Conservation (phyloP, 257 asterid genomes). For the Orobanche coerulescens region DNA sequence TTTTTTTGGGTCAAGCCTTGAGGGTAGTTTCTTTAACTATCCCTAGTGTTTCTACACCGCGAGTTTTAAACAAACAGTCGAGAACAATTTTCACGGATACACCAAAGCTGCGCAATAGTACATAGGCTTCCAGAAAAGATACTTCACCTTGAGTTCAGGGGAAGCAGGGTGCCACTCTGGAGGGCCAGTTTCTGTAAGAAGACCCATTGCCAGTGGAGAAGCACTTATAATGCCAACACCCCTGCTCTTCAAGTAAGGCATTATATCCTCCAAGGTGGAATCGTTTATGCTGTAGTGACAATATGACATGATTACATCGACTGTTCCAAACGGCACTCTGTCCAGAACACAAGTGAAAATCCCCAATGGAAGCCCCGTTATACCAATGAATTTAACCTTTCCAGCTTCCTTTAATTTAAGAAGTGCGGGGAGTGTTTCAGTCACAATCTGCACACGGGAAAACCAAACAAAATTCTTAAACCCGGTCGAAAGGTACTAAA, state of each 20-base stretch:
- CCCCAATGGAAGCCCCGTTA: conserved; percentile 86
- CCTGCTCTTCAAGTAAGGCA: conserved; percentile 90
- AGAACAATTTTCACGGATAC: background rate
- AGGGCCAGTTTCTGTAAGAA: conserved; percentile 83
- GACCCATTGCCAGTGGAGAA: conserved; percentile 96
- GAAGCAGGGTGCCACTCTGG: conserved; percentile 99
- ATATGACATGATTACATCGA: conserved; percentile 86
- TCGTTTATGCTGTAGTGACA: conserved; percentile 86
- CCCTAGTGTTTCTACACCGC: no score
- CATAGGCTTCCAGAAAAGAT: background rate
- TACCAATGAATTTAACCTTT: conserved; percentile 79
- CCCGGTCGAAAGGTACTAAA: no score
- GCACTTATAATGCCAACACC: conserved; percentile 95
- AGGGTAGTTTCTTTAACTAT: no score
- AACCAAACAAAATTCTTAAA: conserved; percentile 15
- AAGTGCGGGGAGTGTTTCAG: conserved; percentile 91
- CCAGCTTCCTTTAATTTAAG: conserved; percentile 69
- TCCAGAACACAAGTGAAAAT: conserved; percentile 74
- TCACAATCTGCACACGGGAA: conserved; percentile 61
- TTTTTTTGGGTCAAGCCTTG: background rate
- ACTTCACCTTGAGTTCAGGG: conserved; percentile 71
- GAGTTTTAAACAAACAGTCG: no score
- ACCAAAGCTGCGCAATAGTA: background rate
- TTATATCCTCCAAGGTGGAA: conserved; percentile 54
- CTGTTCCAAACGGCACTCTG: conserved; percentile 69